Conservation (phyloP, 495 filamentous ascomycete genomes). For the Aspergillus coremiiformis region DNA sequence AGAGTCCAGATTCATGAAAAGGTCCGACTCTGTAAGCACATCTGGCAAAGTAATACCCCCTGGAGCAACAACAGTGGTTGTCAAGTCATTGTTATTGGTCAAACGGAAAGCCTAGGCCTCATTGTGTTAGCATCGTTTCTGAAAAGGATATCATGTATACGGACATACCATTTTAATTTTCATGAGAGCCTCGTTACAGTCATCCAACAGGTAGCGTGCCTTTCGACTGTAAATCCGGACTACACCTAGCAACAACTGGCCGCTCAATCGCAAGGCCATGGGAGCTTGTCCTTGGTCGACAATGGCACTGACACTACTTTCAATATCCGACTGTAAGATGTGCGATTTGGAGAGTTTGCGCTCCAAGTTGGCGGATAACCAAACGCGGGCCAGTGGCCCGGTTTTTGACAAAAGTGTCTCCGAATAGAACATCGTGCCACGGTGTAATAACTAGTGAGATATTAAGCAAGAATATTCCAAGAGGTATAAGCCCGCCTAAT, state of each 20-base stretch:
- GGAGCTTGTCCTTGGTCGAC: conserved; percentile 90
- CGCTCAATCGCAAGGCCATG: conserved; percentile 88
- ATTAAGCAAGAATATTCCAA: neutral
- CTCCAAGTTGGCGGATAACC: conserved; percentile 95
- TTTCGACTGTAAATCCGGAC: conserved; percentile 97
- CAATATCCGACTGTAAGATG: conserved; percentile 84
- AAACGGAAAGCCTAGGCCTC: conserved; percentile 62
- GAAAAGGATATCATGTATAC: neutral
- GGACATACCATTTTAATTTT: conserved; percentile 94
- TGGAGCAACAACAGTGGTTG: conserved; percentile 57
- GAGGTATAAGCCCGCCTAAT: conserved; percentile 29
- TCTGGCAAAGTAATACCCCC: conserved; percentile 76
- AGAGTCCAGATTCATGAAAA: conserved; percentile 68
- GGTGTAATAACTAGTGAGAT: conserved; percentile 4
- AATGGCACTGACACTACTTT: conserved; percentile 88
- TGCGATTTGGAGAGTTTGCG: conserved; percentile 95
- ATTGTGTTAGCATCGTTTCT: conserved; percentile 22
- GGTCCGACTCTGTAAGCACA: conserved; percentile 80
- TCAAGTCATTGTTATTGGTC: conserved; percentile 71
- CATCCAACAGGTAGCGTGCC: conserved; percentile 88
- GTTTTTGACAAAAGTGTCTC: conserved; percentile 94
- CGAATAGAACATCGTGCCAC: conserved; percentile 85
- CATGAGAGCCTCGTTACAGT: conserved; percentile 93
- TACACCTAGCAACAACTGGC: conserved; percentile 88
- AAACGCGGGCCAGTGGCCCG: conserved; percentile 92